phyloP scores from a whole-genome alignment of 495 filamentous ascomycete genomes.

The Glonium stellatum region DNA sequence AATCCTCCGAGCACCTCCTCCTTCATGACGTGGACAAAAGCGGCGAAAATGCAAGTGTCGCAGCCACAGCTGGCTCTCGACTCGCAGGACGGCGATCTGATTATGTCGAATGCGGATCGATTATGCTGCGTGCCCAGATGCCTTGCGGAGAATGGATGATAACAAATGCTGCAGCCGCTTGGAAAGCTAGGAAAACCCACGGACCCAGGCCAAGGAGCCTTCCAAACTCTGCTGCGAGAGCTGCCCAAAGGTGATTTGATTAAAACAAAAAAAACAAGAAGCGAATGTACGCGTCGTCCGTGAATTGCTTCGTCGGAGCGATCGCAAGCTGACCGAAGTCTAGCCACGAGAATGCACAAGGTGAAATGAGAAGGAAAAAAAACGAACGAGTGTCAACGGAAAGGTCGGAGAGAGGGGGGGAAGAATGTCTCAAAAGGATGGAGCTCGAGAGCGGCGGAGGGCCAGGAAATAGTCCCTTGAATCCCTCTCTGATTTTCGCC shows the following conservation, averaged over 20 bases:
- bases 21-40: neutral
- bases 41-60: neutral
- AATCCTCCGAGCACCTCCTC: neutral
- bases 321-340: neutral
- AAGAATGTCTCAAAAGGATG: neutral
- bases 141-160: neutral
- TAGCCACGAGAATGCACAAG: no score
- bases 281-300: conserved; percentile 2
- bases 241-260: neutral
- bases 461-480: neutral
- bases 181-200: no score
- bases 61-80: neutral
- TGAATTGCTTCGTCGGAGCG: neutral
- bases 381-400: neutral
- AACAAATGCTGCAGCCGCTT: neutral
- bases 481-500: neutral
- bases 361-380: neutral
- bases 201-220: neutral
- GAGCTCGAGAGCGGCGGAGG: neutral
- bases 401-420: neutral
- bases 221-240: neutral
- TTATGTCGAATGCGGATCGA: neutral
- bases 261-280: no score
- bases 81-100: neutral
- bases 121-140: no score